These are phyloP conservation scores for Heritiera littoralis DNA, from an alignment of 345 rosid species.

Conservation along the genomic window DNA sequence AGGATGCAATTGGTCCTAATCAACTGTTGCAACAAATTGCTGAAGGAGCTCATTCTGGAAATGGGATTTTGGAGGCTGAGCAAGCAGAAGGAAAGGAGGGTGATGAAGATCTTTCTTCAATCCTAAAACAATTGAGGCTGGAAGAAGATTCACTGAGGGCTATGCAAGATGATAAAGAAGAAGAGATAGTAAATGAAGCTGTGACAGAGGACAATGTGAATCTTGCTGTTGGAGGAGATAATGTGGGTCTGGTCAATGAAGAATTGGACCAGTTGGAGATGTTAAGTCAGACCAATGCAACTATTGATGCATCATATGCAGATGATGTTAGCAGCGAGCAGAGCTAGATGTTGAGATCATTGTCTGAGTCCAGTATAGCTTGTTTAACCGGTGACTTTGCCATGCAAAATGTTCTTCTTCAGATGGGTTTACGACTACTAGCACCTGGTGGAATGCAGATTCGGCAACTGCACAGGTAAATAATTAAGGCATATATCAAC, in stretches of 20 bases:
- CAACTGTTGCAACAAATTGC: slow-evolving; percentile 25
- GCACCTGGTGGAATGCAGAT: slow-evolving; percentile 94
- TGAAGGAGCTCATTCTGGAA: slow-evolving; percentile 26
- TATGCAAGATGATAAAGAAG: slow-evolving; percentile 38
- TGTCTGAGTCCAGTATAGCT: slow-evolving; percentile 88
- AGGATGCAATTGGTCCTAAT: slow-evolving; percentile 6
- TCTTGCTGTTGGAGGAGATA: slow-evolving; percentile 33
- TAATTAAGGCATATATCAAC: background rate
- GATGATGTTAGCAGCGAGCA: slow-evolving; percentile 85
- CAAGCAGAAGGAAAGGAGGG: slow-evolving; percentile 26
- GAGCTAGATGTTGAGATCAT: slow-evolving; percentile 78
- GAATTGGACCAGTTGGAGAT: slow-evolving; percentile 46
- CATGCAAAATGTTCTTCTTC: slow-evolving; percentile 95
- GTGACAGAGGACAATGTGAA: slow-evolving; percentile 17
- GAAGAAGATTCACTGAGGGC: slow-evolving; percentile 55
- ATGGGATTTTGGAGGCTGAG: slow-evolving; percentile 33
- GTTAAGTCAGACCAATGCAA: slow-evolving; percentile 54
- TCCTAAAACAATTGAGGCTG: slow-evolving; percentile 65
- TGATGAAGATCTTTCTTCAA: slow-evolving; percentile 46
- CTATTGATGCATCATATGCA: slow-evolving; percentile 46
- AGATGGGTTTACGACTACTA: slow-evolving; percentile 87
- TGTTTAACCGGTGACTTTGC: slow-evolving; percentile 92
- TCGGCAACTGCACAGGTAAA: slow-evolving; percentile 76
- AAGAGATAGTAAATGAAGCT: slow-evolving; percentile 12
- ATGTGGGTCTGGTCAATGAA: slow-evolving; percentile 30